phyloP scores from a whole-genome alignment of 2,329 filamentous ascomycete species.

The Tolypocladium cylindrosporum region DNA sequence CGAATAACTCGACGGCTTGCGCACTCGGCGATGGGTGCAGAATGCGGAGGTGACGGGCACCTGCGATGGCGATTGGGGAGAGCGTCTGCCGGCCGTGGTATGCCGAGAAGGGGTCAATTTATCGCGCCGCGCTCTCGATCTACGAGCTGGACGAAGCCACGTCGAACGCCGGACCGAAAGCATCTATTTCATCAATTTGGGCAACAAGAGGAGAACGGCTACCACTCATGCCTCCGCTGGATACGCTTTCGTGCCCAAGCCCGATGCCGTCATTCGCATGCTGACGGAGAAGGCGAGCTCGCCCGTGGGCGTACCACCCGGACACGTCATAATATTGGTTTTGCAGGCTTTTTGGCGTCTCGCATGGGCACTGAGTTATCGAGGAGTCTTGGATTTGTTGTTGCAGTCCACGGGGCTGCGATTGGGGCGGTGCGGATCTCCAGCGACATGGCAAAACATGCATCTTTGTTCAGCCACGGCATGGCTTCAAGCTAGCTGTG shows the following conservation, averaged over 20 bases:
- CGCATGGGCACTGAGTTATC: not conserved
- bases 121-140: not conserved
- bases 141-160: not conserved
- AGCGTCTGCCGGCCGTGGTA: not conserved
- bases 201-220: not conserved
- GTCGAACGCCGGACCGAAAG: not conserved
- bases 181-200: not conserved
- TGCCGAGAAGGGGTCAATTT: not conserved
- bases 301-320: not conserved
- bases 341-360: not conserved
- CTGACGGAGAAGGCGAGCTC: not conserved
- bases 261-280: not conserved
- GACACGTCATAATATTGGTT: not conserved
- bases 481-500: not conserved
- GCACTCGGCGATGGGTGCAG: not conserved
- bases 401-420: not conserved
- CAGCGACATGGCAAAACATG: not conserved
- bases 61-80: not conserved
- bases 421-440: not conserved
- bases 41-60: not conserved
- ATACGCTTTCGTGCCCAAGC: not conserved
- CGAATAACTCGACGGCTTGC: conserved; percentile 23
- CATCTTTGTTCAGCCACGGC: not conserved
- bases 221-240: not conserved
- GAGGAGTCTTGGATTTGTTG: not conserved